Conservation (phyloP, 2,329 filamentous ascomycete genomes). For the Chrysoporthe puriensis region DNA sequence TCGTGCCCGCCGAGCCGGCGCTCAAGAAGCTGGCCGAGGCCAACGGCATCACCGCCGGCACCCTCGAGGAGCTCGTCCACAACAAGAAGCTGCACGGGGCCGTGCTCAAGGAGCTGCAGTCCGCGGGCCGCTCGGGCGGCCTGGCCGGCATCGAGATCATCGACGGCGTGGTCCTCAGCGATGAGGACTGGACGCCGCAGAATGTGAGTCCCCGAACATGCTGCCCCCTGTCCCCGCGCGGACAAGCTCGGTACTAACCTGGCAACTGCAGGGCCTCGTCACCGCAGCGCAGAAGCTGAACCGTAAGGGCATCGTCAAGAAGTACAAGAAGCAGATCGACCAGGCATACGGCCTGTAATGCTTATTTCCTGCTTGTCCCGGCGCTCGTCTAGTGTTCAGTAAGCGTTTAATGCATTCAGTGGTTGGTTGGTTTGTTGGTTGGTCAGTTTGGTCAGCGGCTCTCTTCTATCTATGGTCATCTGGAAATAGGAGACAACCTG, state of each 20-base stretch:
- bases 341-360: slow-evolving; percentile 56
- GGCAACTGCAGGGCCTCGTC: slow-evolving; percentile 57
- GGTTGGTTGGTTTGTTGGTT: neutral
- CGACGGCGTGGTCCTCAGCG: slow-evolving; percentile 70
- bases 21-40: slow-evolving; percentile 55
- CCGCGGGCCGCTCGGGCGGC: slow-evolving; percentile 62
- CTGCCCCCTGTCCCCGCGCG: neutral
- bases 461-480: neutral
- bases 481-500: neutral
- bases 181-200: slow-evolving; percentile 77
- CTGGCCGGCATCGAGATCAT: slow-evolving; percentile 71
- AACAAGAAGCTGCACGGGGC: slow-evolving; percentile 65
- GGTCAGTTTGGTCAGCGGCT: neutral
- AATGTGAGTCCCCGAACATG: slow-evolving; percentile 59
- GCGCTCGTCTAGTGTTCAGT: slow-evolving; percentile 2
- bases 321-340: slow-evolving; percentile 64
- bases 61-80: slow-evolving; percentile 69
- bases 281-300: slow-evolving; percentile 76
- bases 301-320: slow-evolving; percentile 66
- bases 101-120: slow-evolving; percentile 69
- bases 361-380: slow-evolving; percentile 6
- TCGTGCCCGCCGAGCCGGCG: slow-evolving; percentile 59
- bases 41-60: slow-evolving; percentile 52
- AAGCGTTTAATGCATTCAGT: slow-evolving; percentile 12
- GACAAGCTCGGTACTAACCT: slow-evolving; percentile 34